phyloP scores from a whole-genome alignment of 306 rosid species.

The Astragalus glycyphyllos region DNA sequence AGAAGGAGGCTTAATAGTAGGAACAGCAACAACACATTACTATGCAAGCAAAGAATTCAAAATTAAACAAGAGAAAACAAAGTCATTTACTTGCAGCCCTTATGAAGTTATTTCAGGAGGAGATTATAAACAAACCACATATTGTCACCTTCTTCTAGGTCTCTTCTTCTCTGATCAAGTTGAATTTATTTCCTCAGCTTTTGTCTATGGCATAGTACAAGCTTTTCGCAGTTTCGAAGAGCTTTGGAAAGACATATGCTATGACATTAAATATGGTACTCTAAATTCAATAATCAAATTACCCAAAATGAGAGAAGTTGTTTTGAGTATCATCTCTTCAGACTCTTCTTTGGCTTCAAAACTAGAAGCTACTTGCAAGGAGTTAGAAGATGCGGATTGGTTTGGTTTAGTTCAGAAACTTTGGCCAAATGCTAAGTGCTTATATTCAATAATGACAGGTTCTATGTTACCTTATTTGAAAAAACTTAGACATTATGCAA shows the following conservation, averaged over 20 bases:
- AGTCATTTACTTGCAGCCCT: conserved; percentile 85
- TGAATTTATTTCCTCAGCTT: conserved; percentile 81
- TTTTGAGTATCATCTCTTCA: conserved; percentile 59
- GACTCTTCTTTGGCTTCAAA: conserved; percentile 59
- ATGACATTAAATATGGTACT: conserved; percentile 63
- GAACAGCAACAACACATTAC: conserved; percentile 95
- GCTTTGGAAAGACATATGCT: conserved; percentile 64
- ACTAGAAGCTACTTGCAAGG: conserved; percentile 58
- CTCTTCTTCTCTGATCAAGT: conserved; percentile 72
- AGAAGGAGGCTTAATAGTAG: conserved; percentile 73
- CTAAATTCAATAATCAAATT: conserved; percentile 54
- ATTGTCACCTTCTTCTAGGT: conserved; percentile 93
- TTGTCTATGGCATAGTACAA: conserved; percentile 79
- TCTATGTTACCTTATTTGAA: conserved; percentile 86
- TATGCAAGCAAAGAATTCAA: conserved; percentile 87
- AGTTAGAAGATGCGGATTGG: conserved; percentile 63
- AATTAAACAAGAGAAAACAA: conserved; percentile 72
- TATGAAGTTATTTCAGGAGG: conserved; percentile 81
- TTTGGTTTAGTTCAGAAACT: conserved; percentile 66
- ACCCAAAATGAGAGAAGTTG: conserved; percentile 58
- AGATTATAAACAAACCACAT: conserved; percentile 79
- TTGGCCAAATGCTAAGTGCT: conserved; percentile 87
- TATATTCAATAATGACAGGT: conserved; percentile 92
- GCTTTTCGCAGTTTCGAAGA: conserved; percentile 71
- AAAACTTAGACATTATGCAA: conserved; percentile 77